These are phyloP conservation scores for Aspergillus felis DNA, from an alignment of 2,329 filamentous ascomycete genomes.

Conservation along the genomic window DNA sequence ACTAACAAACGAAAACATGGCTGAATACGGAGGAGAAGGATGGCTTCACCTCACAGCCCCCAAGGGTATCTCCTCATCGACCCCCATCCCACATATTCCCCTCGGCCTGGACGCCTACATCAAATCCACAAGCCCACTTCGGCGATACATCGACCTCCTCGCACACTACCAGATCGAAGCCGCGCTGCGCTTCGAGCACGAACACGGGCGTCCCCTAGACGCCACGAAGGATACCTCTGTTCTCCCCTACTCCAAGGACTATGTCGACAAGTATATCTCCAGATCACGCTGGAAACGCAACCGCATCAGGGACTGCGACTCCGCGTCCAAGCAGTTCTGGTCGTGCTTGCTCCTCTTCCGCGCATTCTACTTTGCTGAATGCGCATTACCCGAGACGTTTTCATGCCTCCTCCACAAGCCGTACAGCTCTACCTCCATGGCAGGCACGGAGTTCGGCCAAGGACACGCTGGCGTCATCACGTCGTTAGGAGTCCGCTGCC, in stretches of 20 bases:
- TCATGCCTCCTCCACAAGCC: slow-evolving; percentile 31
- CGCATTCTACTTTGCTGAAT: slow-evolving; percentile 54
- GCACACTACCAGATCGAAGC: slow-evolving; percentile 63
- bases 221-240: slow-evolving; percentile 21
- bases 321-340: slow-evolving; percentile 46
- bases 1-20: slow-evolving; percentile 36
- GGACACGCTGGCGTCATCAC: slow-evolving; percentile 28
- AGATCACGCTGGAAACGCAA: slow-evolving; percentile 41
- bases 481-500: slow-evolving; percentile 29
- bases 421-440: slow-evolving; percentile 16
- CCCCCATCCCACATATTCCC: slow-evolving; percentile 47
- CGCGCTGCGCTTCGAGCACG: slow-evolving; percentile 54
- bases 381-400: slow-evolving; percentile 48
- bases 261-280: slow-evolving; percentile 48
- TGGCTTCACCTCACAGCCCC: slow-evolving; percentile 37
- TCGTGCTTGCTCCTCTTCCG: slow-evolving; percentile 52
- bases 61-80: slow-evolving; percentile 42
- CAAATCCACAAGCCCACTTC: slow-evolving; percentile 59
- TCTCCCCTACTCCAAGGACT: slow-evolving; percentile 49
- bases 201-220: slow-evolving; percentile 41
- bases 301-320: slow-evolving; percentile 37
- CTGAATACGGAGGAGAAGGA: slow-evolving; percentile 39
- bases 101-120: slow-evolving; percentile 53
- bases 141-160: slow-evolving; percentile 59
- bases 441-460: slow-evolving; percentile 16